Evolutionary conservation across 352 stramenopile species (phyloP), one percentile per base, ranked within the genome.

Genomic region (Pythium coloratum): DNA sequence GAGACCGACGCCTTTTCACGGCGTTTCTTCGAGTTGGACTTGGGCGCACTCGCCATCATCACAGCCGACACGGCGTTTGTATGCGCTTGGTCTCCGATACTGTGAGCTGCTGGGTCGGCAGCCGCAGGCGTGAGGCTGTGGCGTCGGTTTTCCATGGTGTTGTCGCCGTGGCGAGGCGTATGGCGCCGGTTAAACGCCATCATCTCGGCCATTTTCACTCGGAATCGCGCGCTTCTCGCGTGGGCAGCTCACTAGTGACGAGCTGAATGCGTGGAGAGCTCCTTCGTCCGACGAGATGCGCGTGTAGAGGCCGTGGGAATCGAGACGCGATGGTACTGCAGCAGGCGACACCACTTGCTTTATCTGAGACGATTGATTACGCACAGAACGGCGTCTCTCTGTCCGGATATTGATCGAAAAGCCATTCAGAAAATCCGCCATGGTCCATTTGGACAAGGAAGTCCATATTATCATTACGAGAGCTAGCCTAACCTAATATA

Each of bases 121-220:
- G 49, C 33, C 34, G 24, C 36, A 2, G 59, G 42, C 46, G 24
- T 38, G 46, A 26, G 32, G 5, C 44, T 65, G 42, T 33, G 42
- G 44, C 24, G 24, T 59, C 32, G 14, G 47, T 24, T 42, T 6
- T 26, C 28, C 26, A 20, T 16, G 26, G 2, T 24, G 7, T 12
- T 4, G 30, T 50, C 59, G 28, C 49, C 30, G 8, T 60, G 53
- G 7, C 38, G 53, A 33, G 30, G 56, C 20, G 54, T 49, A 55
- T 64, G 64, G 55, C 64, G 64, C 32, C 64, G 64, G 55, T 33
- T 70, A 24, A 70, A 65, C 40, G 64, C 46, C 47, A 51, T 42
- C 55, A 61, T 49, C 24, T 71, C 64, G 36, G 51, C 64, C 64
- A 66, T 71, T 36, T 58, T 46, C 12, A 9, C 3, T 14, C 33